Base-by-base conservation (phyloP, 2,329 filamentous ascomycete species). In the Fusarium piperis region DNA sequence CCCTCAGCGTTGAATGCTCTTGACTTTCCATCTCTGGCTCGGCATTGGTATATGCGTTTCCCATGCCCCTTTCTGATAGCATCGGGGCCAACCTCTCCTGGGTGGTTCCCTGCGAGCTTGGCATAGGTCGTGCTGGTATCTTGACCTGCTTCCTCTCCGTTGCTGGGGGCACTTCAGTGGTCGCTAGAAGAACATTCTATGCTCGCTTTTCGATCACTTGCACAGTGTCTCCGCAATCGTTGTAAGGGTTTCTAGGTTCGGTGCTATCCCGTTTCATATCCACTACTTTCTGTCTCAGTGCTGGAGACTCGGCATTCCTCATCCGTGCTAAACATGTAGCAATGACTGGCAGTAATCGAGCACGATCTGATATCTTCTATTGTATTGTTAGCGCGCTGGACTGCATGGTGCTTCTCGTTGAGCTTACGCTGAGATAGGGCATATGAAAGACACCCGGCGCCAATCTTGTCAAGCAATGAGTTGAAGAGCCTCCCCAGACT, bases 391-490 rank as follows among this genome's bases (percentile, higher is more conserved):
- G 70, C 9, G 18, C 15, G 13, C n/a, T 13, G 20, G 13, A 16
- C 20, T 8, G 7, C 18, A 10, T 2, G 7, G 10, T 2, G 7
- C 32, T 18, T 20, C 6, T 10, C 13, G 6, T 10, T 8, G 36
- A 3, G 20, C 63, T 36, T 73, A 82, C 82, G 70, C 78, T 77
- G 13, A 83, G 72, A 71, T 82, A 82, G 16, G 74, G 70, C 28
- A 80, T 71, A 56, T 82, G 71, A 30, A 83, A 83, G 16, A 83
- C 79, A 16, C 79, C 79, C 0, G 82, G 82, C 5, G 76, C 75
- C 7, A 83, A 51, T 3, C 62, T 64, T 3, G 68, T 67, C 11
- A 83, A 71, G 9, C 78, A 74, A 13, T 68, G 67, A 4, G 70
- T 44, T 16, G 67, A 44, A 12, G 48, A 71, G n/a, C 62, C 64